Percentiles rank a stretch among this genome's conserved stretches.
Conservation (phyloP, 2,329 filamentous ascomycete species). For the Chaetothyriales sp. region DNA sequence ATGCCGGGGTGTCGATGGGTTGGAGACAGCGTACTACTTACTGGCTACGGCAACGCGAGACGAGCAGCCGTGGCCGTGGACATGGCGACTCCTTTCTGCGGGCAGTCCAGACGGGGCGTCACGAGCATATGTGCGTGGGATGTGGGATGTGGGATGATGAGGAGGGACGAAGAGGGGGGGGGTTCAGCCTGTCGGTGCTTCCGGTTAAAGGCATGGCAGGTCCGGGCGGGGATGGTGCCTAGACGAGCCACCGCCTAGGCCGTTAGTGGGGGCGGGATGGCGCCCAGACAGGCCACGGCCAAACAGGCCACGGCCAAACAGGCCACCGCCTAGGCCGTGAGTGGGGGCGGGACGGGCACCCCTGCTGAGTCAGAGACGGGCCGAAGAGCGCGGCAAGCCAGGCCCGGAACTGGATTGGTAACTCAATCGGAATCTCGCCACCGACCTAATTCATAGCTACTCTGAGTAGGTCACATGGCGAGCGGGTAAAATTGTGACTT, state of each 20-base stretch:
- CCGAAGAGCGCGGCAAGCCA: too few relatives aligned
- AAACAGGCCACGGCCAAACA: too few relatives aligned
- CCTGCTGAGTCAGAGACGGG: not conserved
- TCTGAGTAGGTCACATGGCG: too few relatives aligned
- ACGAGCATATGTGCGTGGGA: too few relatives aligned
- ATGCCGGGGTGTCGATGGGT: not conserved
- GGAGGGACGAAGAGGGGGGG: not conserved
- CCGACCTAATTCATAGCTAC: too few relatives aligned
- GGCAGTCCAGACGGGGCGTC: not conserved
- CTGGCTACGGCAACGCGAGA: not conserved
- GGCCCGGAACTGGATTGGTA: too few relatives aligned
- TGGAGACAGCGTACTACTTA: not conserved
- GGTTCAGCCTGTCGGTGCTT: not conserved
- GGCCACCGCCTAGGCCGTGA: not conserved
- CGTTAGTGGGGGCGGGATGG: not conserved
- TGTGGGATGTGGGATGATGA: not conserved
- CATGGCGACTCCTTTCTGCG: not conserved
- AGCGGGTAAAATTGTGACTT: not conserved
- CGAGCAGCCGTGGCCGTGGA: not conserved
- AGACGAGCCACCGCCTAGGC: not conserved
- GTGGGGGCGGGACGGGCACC: not conserved
- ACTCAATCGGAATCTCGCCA: too few relatives aligned
- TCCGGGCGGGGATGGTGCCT: not conserved
- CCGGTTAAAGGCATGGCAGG: not conserved
- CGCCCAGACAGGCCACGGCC: not conserved